These are phyloP conservation scores for Podospora pseudoanserina DNA, from an alignment of 495 filamentous ascomycete species.

Conservation along the genomic window DNA sequence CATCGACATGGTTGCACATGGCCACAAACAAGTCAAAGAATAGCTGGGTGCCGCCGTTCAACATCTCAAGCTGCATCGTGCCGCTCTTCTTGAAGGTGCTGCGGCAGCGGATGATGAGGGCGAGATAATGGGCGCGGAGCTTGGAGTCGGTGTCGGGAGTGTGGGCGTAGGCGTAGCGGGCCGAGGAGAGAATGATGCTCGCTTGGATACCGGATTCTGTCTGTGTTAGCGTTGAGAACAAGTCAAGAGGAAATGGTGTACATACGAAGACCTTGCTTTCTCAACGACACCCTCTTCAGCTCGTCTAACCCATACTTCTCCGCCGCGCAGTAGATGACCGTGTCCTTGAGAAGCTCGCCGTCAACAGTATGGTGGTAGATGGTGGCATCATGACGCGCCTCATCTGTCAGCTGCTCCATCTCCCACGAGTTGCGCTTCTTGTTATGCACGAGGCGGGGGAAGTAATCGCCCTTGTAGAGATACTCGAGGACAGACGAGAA, in stretches of 20 bases:
- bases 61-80: slow-evolving; percentile 97
- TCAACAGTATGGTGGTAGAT: slow-evolving; percentile 63
- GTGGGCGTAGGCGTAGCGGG: slow-evolving; percentile 82
- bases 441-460: slow-evolving; percentile 69
- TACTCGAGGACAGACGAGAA: slow-evolving; percentile 89
- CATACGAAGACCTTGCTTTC: slow-evolving; percentile 75
- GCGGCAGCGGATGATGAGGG: slow-evolving; percentile 80
- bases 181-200: slow-evolving; percentile 76
- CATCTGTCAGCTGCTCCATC: slow-evolving; percentile 55
- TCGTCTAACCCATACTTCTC: slow-evolving; percentile 76
- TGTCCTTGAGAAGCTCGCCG: slow-evolving; percentile 76
- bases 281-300: slow-evolving; percentile 75
- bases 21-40: slow-evolving; percentile 95
- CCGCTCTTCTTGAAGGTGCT: slow-evolving; percentile 88
- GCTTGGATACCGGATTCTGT: slow-evolving; percentile 73
- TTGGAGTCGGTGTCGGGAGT: slow-evolving; percentile 86
- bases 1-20: slow-evolving; percentile 82
- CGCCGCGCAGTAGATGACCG: slow-evolving; percentile 85
- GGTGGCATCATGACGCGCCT: slow-evolving; percentile 56
- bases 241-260: slow-evolving; percentile 1
- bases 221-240: neutral
- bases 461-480: slow-evolving; percentile 91
- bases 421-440: slow-evolving; percentile 65
- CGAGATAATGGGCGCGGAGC: slow-evolving; percentile 85
- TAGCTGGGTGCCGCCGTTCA: slow-evolving; percentile 69